A percentile compares a stretch with the other conserved stretches of the same genome.
These are phyloP conservation scores for Thuja plicata DNA, from an alignment of 83 land plant genomes.

Conservation along the genomic window DNA sequence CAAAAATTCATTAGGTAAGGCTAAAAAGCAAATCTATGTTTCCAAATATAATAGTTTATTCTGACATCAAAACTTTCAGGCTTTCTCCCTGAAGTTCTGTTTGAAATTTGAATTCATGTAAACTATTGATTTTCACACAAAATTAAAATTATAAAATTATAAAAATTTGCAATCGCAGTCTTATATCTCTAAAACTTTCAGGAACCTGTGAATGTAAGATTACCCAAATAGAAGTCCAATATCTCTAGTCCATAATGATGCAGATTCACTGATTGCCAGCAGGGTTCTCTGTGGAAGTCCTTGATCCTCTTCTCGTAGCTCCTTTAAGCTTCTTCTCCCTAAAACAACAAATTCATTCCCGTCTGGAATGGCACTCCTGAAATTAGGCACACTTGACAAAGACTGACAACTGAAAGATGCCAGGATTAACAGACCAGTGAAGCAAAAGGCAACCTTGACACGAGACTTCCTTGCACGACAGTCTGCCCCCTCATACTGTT, in stretches of 20 bases:
- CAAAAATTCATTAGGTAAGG: background rate
- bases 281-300: background rate
- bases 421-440: slow-evolving; percentile 5
- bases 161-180: background rate
- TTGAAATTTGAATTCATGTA: background rate
- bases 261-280: background rate
- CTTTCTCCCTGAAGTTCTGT: background rate
- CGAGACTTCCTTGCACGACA: slow-evolving; percentile 9
- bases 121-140: background rate
- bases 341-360: background rate
- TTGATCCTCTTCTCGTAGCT: background rate
- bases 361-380: background rate
- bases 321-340: slow-evolving; percentile 14
- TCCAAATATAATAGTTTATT: background rate
- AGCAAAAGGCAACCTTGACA: slow-evolving; percentile 13
- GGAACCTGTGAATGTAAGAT: background rate
- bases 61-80: background rate
- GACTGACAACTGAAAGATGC: slow-evolving; percentile 7
- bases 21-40: background rate
- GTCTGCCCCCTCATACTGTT: background rate
- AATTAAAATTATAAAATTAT: no score
- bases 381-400: background rate
- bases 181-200: background rate
- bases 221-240: slow-evolving; percentile 25
- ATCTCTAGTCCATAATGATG: slow-evolving; percentile 10